A percentile compares a stretch with the other conserved stretches of the same genome.
Conservation (phyloP, 1,284 basidiomycete species). For the Austroboletus niveus region DNA sequence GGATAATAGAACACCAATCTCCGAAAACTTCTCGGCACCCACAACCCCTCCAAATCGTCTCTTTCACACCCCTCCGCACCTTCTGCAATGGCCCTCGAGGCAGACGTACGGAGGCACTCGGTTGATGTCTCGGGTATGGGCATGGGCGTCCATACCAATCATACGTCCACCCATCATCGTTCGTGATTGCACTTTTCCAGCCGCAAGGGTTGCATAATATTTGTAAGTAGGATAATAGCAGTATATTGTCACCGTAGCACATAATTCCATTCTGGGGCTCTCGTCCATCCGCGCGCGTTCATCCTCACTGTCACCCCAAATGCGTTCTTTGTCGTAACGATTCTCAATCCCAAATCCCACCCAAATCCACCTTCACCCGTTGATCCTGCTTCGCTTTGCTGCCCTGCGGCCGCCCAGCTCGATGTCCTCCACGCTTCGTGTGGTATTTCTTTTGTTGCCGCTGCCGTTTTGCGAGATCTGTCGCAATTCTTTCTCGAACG, state of each 20-base stretch:
- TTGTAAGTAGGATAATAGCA: constrained; percentile 17
- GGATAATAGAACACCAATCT: constrained; percentile 29
- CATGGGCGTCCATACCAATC: constrained; percentile 23
- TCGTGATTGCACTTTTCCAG: constrained; percentile 1
- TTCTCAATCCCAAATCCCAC: constrained; percentile 60
- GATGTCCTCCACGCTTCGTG: constrained; percentile 61
- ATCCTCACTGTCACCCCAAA: constrained; percentile 7
- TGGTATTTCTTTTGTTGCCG: constrained; percentile 73
- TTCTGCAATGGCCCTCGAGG: constrained; percentile 29
- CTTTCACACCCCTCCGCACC: constrained; percentile 28
- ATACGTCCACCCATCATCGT: constrained; percentile 11
- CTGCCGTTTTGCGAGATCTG: constrained; percentile 64
- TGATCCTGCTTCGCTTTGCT: constrained; percentile 83
- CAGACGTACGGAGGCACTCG: constrained; percentile 33
- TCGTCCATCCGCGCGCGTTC: background rate
- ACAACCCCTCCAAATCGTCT: constrained; percentile 19
- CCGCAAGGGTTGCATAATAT: constrained; percentile 14
- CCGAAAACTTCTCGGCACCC: constrained; percentile 30
- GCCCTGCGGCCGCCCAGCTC: constrained; percentile 72
- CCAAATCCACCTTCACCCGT: constrained; percentile 59
- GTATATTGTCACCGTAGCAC: constrained; percentile 15
- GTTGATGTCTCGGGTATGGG: constrained; percentile 33
- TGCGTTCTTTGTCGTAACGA: constrained; percentile 12
- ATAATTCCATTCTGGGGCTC: background rate
- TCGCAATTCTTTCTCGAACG: constrained; percentile 59